These are phyloP conservation scores for Telopea speciosissima DNA, from an alignment of 177 flowering plant genomes.

Conservation along the genomic window DNA sequence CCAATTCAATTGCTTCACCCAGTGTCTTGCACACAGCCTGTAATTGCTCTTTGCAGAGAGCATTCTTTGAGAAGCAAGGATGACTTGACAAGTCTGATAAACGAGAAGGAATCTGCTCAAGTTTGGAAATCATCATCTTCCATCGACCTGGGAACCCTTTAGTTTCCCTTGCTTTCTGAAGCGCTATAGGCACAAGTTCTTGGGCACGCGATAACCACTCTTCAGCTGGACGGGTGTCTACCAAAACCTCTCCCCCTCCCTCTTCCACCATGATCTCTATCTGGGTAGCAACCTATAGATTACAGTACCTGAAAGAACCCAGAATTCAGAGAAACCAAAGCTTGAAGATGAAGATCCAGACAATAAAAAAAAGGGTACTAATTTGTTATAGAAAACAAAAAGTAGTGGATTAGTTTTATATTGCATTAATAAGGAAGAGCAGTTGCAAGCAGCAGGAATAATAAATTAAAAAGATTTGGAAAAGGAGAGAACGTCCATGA, in stretches of 20 bases:
- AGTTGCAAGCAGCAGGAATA: slow-evolving; percentile 42
- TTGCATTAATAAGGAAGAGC: slow-evolving; percentile 26
- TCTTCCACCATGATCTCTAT: slow-evolving; percentile 58
- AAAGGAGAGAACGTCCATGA: slow-evolving; percentile 22
- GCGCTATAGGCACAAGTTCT: slow-evolving; percentile 61
- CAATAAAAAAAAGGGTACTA: slow-evolving; percentile 5
- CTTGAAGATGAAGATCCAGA: slow-evolving; percentile 20
- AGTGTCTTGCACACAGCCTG: slow-evolving; percentile 52
- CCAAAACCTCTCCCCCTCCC: slow-evolving; percentile 19
- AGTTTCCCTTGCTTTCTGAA: slow-evolving; percentile 46
- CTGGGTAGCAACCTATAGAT: slow-evolving; percentile 7
- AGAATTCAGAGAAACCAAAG: slow-evolving; percentile 16
- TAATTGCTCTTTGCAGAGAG: slow-evolving; percentile 66
- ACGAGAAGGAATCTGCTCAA: slow-evolving; percentile 58
- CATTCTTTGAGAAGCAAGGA: slow-evolving; percentile 68
- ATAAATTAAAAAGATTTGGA: slow-evolving; percentile 16
- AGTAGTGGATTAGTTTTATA: slow-evolving; percentile 10
- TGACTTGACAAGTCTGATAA: slow-evolving; percentile 67
- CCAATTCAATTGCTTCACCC: slow-evolving; percentile 42
- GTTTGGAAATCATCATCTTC: slow-evolving; percentile 55
- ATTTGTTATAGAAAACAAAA: slow-evolving; percentile 8
- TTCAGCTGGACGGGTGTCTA: slow-evolving; percentile 40
- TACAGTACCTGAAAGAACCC: slow-evolving; percentile 21
- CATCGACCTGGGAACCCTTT: slow-evolving; percentile 51
- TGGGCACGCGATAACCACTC: slow-evolving; percentile 51